These are phyloP conservation scores for Obelidium mucronatum DNA, from an alignment of 192 early-diverging fungal genomes.

Conservation along the genomic window DNA sequence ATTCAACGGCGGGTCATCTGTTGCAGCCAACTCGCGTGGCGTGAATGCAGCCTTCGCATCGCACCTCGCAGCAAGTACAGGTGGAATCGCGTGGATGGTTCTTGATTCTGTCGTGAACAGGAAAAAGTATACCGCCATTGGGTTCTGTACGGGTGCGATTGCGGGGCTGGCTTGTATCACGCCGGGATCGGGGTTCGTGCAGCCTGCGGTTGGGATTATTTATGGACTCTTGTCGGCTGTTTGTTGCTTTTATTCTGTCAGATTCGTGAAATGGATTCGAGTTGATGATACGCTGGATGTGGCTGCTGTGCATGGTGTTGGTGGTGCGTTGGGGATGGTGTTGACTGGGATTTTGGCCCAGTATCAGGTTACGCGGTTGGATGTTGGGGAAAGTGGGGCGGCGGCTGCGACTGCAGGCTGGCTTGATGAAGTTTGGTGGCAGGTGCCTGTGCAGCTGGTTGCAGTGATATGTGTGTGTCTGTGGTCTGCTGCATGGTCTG, in stretches of 20 bases:
- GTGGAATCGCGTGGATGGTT: constrained; percentile 74
- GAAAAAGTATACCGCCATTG: constrained; percentile 80
- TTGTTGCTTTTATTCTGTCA: constrained; percentile 67
- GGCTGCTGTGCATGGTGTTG: constrained; percentile 65
- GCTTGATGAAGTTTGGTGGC: constrained; percentile 80
- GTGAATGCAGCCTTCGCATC: constrained; percentile 77
- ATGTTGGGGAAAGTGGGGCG: constrained; percentile 48
- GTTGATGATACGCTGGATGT: constrained; percentile 68
- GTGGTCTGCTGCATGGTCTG: constrained; percentile 81
- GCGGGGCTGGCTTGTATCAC: constrained; percentile 85
- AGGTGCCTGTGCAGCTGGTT: constrained; percentile 76
- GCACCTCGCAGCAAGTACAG: constrained; percentile 69
- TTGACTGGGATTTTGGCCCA: constrained; percentile 93
- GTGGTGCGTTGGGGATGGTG: constrained; percentile 81
- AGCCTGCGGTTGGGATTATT: constrained; percentile 71
- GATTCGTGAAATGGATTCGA: constrained; percentile 67
- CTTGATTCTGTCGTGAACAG: constrained; percentile 63
- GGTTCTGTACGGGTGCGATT: constrained; percentile 84
- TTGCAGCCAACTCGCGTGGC: constrained; percentile 71
- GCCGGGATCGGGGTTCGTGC: constrained; percentile 78
- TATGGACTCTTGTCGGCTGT: constrained; percentile 72
- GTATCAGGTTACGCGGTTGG: constrained; percentile 72
- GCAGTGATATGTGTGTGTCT: constrained; percentile 70
- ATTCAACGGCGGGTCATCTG: constrained; percentile 81
- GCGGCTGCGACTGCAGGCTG: constrained; percentile 70